These are phyloP conservation scores for Yarrowia alimentaria DNA, from an alignment of 805 yeast species.

Conservation along the genomic window DNA sequence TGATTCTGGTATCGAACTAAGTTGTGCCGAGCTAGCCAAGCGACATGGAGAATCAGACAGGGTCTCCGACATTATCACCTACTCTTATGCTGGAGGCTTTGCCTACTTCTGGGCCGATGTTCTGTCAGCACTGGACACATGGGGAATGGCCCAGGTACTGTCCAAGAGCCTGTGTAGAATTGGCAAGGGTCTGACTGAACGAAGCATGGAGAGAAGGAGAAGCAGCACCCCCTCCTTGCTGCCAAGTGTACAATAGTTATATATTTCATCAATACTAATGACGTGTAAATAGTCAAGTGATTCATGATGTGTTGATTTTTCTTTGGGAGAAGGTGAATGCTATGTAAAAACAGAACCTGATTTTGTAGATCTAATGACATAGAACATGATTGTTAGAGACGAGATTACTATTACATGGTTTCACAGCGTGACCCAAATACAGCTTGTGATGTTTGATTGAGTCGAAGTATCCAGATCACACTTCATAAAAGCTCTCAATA, in stretches of 20 bases:
- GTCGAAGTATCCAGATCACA: too few relatives aligned
- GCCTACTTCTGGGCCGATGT: slow-evolving; percentile 36
- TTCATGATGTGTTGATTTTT: too few relatives aligned
- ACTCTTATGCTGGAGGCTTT: slow-evolving; percentile 31
- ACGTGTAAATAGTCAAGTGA: too few relatives aligned
- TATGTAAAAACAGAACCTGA: too few relatives aligned
- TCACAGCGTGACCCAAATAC: too few relatives aligned
- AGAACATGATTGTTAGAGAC: too few relatives aligned
- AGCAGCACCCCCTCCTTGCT: background rate
- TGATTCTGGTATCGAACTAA: slow-evolving; percentile 30
- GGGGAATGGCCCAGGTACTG: slow-evolving; percentile 36
- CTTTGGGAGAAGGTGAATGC: too few relatives aligned
- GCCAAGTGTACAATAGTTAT: background rate
- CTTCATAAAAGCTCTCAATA: too few relatives aligned
- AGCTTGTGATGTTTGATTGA: too few relatives aligned
- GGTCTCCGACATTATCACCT: slow-evolving; percentile 3
- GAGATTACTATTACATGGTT: too few relatives aligned
- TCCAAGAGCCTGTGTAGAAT: slow-evolving; percentile 29
- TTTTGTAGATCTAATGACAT: too few relatives aligned
- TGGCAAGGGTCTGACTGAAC: slow-evolving; percentile 20
- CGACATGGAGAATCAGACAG: slow-evolving; percentile 11
- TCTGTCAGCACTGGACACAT: slow-evolving; percentile 34
- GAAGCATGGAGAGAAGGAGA: slow-evolving; percentile 19
- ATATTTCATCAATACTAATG: too few relatives aligned
- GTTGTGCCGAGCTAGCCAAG: slow-evolving; percentile 18